A percentile compares a stretch with the other conserved stretches of the same genome.
Conservation (phyloP, 1,284 basidiomycete genomes). For the Trametes hirsuta region DNA sequence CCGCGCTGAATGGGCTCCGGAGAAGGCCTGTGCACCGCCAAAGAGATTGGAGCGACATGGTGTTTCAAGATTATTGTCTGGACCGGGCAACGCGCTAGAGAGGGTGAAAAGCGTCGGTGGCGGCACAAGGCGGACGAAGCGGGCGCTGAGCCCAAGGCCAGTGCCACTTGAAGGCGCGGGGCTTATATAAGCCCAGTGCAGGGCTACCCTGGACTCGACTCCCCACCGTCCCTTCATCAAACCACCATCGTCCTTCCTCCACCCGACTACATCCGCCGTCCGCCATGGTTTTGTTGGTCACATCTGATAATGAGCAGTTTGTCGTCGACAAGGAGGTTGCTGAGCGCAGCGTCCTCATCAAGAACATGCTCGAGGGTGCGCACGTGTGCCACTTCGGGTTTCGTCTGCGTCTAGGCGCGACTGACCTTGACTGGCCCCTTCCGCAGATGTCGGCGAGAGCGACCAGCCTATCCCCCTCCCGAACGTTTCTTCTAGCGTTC, state of each 20-base stretch:
- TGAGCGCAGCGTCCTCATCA: slow-evolving; percentile 95
- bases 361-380: slow-evolving; percentile 98
- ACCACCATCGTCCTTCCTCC: slow-evolving; percentile 17
- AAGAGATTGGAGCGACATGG: slow-evolving; percentile 21
- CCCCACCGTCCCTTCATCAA: slow-evolving; percentile 25
- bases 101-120: background rate
- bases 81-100: background rate
- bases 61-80: slow-evolving; percentile 1
- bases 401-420: background rate
- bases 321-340: slow-evolving; percentile 94
- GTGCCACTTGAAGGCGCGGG: slow-evolving; percentile 39
- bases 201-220: slow-evolving; percentile 12
- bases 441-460: slow-evolving; percentile 87
- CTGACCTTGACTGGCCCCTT: slow-evolving; percentile 1
- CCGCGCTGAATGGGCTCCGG: slow-evolving; percentile 21
- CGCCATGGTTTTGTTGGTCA: slow-evolving; percentile 79
- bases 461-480: slow-evolving; percentile 95
- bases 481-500: slow-evolving; percentile 94
- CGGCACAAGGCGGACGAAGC: background rate
- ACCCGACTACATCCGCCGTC: slow-evolving; percentile 25
- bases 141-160: too few species aligned
- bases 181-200: slow-evolving; percentile 17
- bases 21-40: slow-evolving; percentile 20
- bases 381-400: background rate
- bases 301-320: slow-evolving; percentile 97